Evolutionary conservation across 177 flowering plant species (phyloP), one percentile per base, ranked within the genome.

Genomic region (Vitis hybrid): DNA sequence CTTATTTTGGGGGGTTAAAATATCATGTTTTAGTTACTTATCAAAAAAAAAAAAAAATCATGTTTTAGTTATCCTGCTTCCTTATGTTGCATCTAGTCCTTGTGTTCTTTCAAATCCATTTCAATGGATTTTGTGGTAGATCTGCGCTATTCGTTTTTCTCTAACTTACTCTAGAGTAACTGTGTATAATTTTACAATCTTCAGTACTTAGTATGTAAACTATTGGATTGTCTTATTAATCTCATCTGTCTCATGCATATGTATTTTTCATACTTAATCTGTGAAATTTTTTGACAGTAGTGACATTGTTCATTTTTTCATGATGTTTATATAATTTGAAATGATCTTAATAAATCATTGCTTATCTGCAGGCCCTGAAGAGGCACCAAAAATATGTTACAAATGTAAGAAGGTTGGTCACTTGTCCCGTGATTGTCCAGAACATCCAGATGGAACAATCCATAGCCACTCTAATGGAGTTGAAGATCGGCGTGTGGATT

Each of bases 361-460:
- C 11, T 64, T 56, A 27, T 11, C 58, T 24, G 75, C 84, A 84
- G 95, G 78, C 24, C 64, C 75, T 2, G 86, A 81, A 65, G 95
- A 87, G 78, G 86, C 87, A 67, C 75, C 78, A 21, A 94, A 91
- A 78, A 78, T 91, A 74, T 94, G 98, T 79, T 94, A 94, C 73
- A 93, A 84, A 72, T 94, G 97, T 78, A 94, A 94, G 75, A 94
- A 84, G 78, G 77, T 67, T 6, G 98, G 98, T 60, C 98, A 94
- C 70, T 77, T 90, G 27, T 83, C 98, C 66, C 88, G 91, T 9
- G 97, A 93, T 77, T 94, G 98, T 74, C 88, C 58, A 75, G 97
- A 89, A 74, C 83, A 92, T 70, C 74, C 76, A 6, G 86, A 81
- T 64, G 89, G 62, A 27, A 59, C 70, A 54, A 61, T 66, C 48